A percentile compares a stretch with the other conserved stretches of the same genome.
Evolutionary conservation across 1,284 basidiomycete genomes (phyloP).

Genomic region (Ganoderma lucidum): DNA sequence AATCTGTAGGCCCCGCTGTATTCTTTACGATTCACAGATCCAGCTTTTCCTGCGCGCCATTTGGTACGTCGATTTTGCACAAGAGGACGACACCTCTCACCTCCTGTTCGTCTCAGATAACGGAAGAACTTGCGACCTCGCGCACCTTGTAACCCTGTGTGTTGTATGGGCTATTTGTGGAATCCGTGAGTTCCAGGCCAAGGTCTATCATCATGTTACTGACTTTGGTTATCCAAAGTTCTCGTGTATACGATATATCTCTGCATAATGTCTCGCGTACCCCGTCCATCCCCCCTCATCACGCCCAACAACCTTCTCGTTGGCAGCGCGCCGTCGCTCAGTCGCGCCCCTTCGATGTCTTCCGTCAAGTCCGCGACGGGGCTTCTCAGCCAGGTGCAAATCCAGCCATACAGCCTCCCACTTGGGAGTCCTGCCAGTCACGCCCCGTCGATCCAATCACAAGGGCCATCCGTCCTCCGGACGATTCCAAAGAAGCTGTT

Average conservation of each 20-base stretch:
- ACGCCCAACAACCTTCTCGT: slow-evolving; percentile 35
- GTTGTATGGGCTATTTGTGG: slow-evolving; percentile 50
- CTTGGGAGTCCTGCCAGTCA: slow-evolving; percentile 23
- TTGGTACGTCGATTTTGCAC: slow-evolving; percentile 4
- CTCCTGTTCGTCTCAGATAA: slow-evolving; percentile 39
- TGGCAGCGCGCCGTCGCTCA: slow-evolving; percentile 17
- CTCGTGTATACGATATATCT: slow-evolving; percentile 43
- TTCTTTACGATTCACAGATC: slow-evolving; percentile 45
- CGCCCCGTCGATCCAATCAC: slow-evolving; percentile 19
- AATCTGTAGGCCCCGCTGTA: slow-evolving; percentile 36
- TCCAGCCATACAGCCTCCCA: slow-evolving; percentile 17
- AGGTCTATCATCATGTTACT: background rate
- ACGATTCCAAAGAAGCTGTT: slow-evolving; percentile 31
- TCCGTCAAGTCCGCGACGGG: slow-evolving; percentile 34
- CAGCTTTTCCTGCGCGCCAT: slow-evolving; percentile 15
- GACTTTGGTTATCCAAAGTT: slow-evolving; percentile 33
- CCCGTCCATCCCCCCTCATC: slow-evolving; percentile 36
- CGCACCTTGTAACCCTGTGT: slow-evolving; percentile 45
- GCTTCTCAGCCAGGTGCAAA: slow-evolving; percentile 31
- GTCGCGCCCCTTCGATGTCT: slow-evolving; percentile 25
- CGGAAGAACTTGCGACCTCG: slow-evolving; percentile 43
- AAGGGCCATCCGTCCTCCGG: background rate
- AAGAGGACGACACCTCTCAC: background rate
- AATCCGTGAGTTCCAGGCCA: slow-evolving; percentile 37
- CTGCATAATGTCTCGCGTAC: slow-evolving; percentile 41